Evolutionary conservation across 108 stramenopile species (phyloP), one percentile per base, ranked within the genome.

Genomic region (Fragilaria crotonensis): DNA sequence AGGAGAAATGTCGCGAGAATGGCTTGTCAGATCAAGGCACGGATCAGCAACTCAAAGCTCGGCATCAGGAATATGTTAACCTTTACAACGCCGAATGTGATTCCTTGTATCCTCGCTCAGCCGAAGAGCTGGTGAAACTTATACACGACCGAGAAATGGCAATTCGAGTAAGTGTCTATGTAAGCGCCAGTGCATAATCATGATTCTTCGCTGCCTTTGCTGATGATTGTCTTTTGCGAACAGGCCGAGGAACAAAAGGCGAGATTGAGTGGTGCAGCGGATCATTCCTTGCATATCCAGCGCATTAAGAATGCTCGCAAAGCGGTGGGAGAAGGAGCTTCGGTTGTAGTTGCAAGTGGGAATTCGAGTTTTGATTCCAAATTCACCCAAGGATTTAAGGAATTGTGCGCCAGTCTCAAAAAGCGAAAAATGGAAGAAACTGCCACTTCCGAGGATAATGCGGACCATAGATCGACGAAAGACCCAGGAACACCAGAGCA

Each of bases 11-110:
- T 55, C 54, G 48, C 22, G 57, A 58, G 23, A 64, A 76, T 23
- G 74, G 73, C 4, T 48, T 86, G 27, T 31, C 55, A 21, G 66
- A 66, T 3, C 36, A 36, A 5, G 81, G 84, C 3, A 65, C 57
- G 5, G 79, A 82, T 7, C 17, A 44, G 22, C 66, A 78, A 31
- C 55, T 86, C 29, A 69, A 62, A 41, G 52, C 71, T 23, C 66
- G 84, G 7, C 73, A 80, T 51, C 48, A 62, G 11, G 72, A 71
- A 23, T 86, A 62, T 62, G 61, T 75, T 20, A 57, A 45, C 5
- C 52, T 82, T 31, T 75, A 68, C 59, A 86, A 86, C 59, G 68
- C 84, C 0, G 79, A 86, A 54, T 68, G 65, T 36, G 76, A 83
- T 54, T 63, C 76, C 0, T 59, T 61, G 4, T 62, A 70, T 30